Percentiles rank a stretch among this genome's conserved stretches.
These are phyloP conservation scores for Tolypocladium tropicale DNA, from an alignment of 2,329 filamentous ascomycete genomes.

Conservation along the genomic window DNA sequence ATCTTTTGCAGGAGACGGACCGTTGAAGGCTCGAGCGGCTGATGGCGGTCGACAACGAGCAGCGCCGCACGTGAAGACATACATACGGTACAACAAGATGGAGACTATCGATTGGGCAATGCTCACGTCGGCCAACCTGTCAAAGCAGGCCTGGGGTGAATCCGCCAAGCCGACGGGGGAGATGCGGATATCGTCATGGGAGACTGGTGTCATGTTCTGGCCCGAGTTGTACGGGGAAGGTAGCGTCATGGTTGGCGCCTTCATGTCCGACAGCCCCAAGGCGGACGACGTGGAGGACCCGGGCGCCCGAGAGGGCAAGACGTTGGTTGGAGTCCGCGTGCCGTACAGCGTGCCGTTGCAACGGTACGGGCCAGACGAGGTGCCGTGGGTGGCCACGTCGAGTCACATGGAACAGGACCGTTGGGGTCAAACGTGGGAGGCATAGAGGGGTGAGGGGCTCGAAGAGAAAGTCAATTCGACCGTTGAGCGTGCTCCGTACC, in stretches of 20 bases:
- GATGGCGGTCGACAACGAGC: slow-evolving; percentile 57
- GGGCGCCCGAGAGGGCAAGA: slow-evolving; percentile 12
- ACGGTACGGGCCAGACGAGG: slow-evolving; percentile 50
- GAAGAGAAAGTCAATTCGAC: neutral
- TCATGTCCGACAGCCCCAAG: slow-evolving; percentile 48
- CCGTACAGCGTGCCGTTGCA: slow-evolving; percentile 74
- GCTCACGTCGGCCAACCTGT: slow-evolving; percentile 83
- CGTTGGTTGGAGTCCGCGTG: slow-evolving; percentile 60
- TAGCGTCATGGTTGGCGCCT: slow-evolving; percentile 57
- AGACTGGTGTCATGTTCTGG: slow-evolving; percentile 78
- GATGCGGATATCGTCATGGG: slow-evolving; percentile 68
- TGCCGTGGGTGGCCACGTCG: slow-evolving; percentile 67
- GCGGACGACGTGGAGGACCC: slow-evolving; percentile 7
- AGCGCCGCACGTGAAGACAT: slow-evolving; percentile 85
- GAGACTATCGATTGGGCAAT: slow-evolving; percentile 69
- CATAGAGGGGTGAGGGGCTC: too few relatives aligned
- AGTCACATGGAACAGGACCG: slow-evolving; percentile 53
- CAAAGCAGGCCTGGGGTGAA: slow-evolving; percentile 81
- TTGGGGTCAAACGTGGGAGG: slow-evolving; percentile 31
- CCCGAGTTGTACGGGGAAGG: slow-evolving; percentile 45
- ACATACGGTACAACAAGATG: slow-evolving; percentile 53
- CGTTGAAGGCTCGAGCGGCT: slow-evolving; percentile 9
- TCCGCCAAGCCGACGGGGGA: slow-evolving; percentile 44
- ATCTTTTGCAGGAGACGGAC: slow-evolving; percentile 12
- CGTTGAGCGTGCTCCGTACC: too few relatives aligned